Evolutionary conservation across 2,329 filamentous ascomycete species (phyloP).

Genomic region (Aspergillus candidus): DNA sequence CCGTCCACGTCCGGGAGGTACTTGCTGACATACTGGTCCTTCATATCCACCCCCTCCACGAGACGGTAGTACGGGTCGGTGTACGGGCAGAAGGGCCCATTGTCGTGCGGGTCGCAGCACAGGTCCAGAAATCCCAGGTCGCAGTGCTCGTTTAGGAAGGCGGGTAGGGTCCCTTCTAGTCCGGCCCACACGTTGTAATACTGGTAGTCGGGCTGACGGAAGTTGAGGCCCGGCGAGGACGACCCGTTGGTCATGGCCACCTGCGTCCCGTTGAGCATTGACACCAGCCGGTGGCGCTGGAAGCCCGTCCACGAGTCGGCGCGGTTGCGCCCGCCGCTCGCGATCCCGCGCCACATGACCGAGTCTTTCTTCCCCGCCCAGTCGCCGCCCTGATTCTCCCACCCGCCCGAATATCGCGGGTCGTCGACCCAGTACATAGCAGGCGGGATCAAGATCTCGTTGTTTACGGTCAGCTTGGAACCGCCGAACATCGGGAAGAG

Average conservation of each 20-base stretch:
- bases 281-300: constrained; percentile 68
- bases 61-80: constrained; percentile 37
- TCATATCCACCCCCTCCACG: constrained; percentile 23
- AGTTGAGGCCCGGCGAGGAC: constrained; percentile 24
- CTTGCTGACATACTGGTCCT: constrained; percentile 50
- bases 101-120: constrained; percentile 36
- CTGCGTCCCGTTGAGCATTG: constrained; percentile 63
- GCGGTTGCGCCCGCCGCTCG: constrained; percentile 43
- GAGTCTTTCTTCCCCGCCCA: constrained; percentile 41
- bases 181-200: constrained; percentile 37
- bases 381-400: constrained; percentile 25
- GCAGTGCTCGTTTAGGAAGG: constrained; percentile 36
- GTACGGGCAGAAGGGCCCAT: constrained; percentile 42
- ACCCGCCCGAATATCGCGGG: constrained; percentile 37
- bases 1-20: constrained; percentile 73
- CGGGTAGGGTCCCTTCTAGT: constrained; percentile 25
- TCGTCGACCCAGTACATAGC: constrained; percentile 46
- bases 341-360: constrained; percentile 45
- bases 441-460: constrained; percentile 47
- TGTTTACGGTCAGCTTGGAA: constrained; percentile 46
- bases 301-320: constrained; percentile 62
- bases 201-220: constrained; percentile 30
- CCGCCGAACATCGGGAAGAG: constrained; percentile 48
- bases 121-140: constrained; percentile 42
- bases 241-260: constrained; percentile 46